A percentile compares a stretch with the other conserved stretches of the same genome.
phyloP scores from a whole-genome alignment of 129 eudicot species.

The Gnaphalium uliginosum region DNA sequence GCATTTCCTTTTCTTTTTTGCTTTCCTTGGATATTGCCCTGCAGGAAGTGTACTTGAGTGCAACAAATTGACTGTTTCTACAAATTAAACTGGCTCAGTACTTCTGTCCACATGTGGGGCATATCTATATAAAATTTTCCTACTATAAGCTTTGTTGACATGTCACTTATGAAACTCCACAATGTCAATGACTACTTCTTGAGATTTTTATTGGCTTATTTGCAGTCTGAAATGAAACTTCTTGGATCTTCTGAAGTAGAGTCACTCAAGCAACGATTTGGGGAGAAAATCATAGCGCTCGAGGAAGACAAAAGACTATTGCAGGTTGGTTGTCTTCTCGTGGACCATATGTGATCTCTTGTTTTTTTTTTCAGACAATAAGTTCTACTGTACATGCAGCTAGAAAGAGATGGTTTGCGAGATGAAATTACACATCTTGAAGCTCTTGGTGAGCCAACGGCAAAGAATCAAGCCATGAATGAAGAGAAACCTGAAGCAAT shows the following conservation, averaged over 20 bases:
- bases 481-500: conserved; percentile 72
- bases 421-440: conserved; percentile 72
- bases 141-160: not conserved
- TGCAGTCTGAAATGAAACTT: conserved; percentile 87
- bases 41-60: not conserved
- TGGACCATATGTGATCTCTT: not conserved
- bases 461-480: conserved; percentile 65
- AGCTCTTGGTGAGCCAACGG: conserved; percentile 61
- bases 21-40: not conserved
- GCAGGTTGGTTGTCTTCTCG: conserved; percentile 16
- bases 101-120: too few species aligned
- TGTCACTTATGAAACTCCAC: not conserved
- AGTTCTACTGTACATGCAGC: conserved; percentile 27
- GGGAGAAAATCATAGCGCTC: conserved; percentile 70
- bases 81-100: not conserved
- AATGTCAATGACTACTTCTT: conserved; percentile 3
- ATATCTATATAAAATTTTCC: not conserved
- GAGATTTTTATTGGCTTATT: conserved; percentile 1
- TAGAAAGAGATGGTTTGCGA: conserved; percentile 71
- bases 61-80: not conserved
- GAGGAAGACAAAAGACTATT: conserved; percentile 92
- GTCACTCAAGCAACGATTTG: conserved; percentile 77
- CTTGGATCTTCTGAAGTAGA: conserved; percentile 65
- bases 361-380: not conserved
- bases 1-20: not conserved